Conservation (phyloP, 73 alveolate genomes). For the Paramecium tetraurelia region DNA sequence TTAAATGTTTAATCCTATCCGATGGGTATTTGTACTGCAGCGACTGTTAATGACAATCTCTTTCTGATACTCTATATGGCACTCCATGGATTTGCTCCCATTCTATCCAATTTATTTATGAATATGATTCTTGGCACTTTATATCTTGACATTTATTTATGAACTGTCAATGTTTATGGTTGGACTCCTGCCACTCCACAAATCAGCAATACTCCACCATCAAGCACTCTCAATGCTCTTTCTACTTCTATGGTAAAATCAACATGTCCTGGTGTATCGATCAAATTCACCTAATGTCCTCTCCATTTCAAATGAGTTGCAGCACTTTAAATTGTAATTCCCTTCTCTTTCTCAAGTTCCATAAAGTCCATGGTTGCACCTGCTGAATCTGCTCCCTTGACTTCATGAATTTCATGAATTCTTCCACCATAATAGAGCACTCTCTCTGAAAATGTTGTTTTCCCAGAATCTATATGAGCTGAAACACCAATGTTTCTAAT, state of each 20-base stretch:
- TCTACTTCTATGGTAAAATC: constrained; percentile 98
- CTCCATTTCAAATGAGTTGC: constrained; percentile 95
- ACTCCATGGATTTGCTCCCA: constrained; percentile 93
- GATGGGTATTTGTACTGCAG: constrained; percentile 77
- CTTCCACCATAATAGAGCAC: constrained; percentile 93
- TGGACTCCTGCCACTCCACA: constrained; percentile 97
- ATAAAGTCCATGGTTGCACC: constrained; percentile 99
- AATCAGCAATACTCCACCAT: constrained; percentile 89
- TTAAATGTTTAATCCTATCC: constrained; percentile 81
- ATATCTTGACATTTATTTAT: constrained; percentile 92
- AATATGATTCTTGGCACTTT: constrained; percentile 90
- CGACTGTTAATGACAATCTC: constrained; percentile 77
- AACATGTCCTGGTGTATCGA: constrained; percentile 98
- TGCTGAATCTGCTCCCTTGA: constrained; percentile 92
- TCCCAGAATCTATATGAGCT: constrained; percentile 97
- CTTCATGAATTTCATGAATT: constrained; percentile 90
- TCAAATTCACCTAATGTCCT: constrained; percentile 83
- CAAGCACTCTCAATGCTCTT: constrained; percentile 96
- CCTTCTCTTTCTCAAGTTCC: constrained; percentile 97
- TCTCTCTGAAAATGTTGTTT: constrained; percentile 95
- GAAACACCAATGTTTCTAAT: constrained; percentile 86
- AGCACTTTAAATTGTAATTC: constrained; percentile 94
- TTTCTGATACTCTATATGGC: constrained; percentile 69
- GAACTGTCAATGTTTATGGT: constrained; percentile 95
- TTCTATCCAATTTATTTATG: constrained; percentile 94